phyloP scores from a whole-genome alignment of 2,329 filamentous ascomycete genomes.

The Hymenoscyphus fructigenus region DNA sequence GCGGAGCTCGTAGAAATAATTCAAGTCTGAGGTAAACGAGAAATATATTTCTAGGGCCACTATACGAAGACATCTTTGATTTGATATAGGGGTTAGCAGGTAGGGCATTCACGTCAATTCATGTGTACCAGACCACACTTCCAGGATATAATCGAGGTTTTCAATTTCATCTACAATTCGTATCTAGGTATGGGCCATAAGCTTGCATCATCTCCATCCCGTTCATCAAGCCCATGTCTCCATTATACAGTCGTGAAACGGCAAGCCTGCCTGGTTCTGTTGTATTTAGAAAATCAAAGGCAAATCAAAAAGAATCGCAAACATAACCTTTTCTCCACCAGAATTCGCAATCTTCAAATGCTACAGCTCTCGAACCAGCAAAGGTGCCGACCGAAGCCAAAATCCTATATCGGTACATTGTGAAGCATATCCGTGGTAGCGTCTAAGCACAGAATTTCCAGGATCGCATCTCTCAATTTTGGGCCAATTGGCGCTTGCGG shows the following conservation, averaged over 20 bases:
- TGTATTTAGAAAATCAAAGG: slow-evolving; percentile 10
- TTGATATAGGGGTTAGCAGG: not conserved
- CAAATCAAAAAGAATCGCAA: slow-evolving; percentile 13
- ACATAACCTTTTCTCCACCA: slow-evolving; percentile 9
- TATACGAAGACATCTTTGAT: too few relatives aligned
- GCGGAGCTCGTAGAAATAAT: too few relatives aligned
- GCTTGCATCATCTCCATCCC: slow-evolving; percentile 8
- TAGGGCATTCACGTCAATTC: not conserved
- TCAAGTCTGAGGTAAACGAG: too few relatives aligned
- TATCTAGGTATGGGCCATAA: not conserved
- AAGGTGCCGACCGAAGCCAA: slow-evolving; percentile 6
- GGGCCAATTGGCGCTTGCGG: slow-evolving; percentile 8
- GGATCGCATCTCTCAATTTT: not conserved
- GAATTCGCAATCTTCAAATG: slow-evolving; percentile 4
- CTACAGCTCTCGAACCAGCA: slow-evolving; percentile 4
- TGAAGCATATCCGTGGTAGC: not conserved
- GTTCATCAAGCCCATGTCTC: slow-evolving; percentile 9
- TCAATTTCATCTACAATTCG: slow-evolving; percentile 5
- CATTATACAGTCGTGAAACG: slow-evolving; percentile 2
- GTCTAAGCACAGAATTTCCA: not conserved
- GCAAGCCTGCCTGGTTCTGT: slow-evolving; percentile 3
- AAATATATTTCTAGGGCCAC: too few relatives aligned
- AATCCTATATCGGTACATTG: slow-evolving; percentile 11
- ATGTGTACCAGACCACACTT: not conserved
- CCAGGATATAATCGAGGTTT: not conserved